These are phyloP conservation scores for Vigna angularis DNA, from an alignment of 306 rosid genomes.

Conservation along the genomic window DNA sequence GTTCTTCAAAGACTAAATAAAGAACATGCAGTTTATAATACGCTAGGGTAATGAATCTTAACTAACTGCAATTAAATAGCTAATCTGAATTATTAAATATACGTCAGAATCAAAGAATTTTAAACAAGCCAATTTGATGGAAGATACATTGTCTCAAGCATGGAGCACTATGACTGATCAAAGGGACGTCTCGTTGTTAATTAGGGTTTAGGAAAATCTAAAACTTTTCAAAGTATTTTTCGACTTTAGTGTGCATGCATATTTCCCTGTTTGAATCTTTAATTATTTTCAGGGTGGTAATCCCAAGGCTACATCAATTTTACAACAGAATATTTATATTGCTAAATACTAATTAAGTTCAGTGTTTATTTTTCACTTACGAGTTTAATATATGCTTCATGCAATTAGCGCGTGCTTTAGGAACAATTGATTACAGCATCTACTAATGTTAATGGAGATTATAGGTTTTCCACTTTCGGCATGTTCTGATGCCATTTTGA, in stretches of 20 bases:
- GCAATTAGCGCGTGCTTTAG: not conserved
- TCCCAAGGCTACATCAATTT: not conserved
- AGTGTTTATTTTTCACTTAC: not conserved
- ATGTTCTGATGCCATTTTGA: slow-evolving; percentile 7
- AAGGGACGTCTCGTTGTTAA: not conserved
- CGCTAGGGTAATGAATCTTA: slow-evolving; percentile 1
- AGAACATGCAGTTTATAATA: slow-evolving; percentile 3
- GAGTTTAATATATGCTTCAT: not conserved
- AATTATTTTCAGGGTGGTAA: not conserved
- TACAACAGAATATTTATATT: not conserved
- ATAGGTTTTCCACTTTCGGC: slow-evolving; percentile 20
- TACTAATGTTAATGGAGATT: not conserved
- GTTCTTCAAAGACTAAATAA: slow-evolving; percentile 25
- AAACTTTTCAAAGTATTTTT: slow-evolving; percentile 32
- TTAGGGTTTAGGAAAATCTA: not conserved
- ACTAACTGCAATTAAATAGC: slow-evolving; percentile 14
- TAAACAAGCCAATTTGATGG: slow-evolving; percentile 18
- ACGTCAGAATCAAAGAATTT: slow-evolving; percentile 14
- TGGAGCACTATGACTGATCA: not conserved
- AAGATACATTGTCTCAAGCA: slow-evolving; percentile 32
- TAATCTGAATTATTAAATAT: slow-evolving; percentile 14
- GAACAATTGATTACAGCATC: not conserved
- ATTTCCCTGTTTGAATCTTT: not conserved
- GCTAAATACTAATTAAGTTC: not conserved
- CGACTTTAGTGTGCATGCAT: not conserved